These are phyloP conservation scores for Chaetomium olivaceum DNA, from an alignment of 2,329 filamentous ascomycete species.

Conservation along the genomic window DNA sequence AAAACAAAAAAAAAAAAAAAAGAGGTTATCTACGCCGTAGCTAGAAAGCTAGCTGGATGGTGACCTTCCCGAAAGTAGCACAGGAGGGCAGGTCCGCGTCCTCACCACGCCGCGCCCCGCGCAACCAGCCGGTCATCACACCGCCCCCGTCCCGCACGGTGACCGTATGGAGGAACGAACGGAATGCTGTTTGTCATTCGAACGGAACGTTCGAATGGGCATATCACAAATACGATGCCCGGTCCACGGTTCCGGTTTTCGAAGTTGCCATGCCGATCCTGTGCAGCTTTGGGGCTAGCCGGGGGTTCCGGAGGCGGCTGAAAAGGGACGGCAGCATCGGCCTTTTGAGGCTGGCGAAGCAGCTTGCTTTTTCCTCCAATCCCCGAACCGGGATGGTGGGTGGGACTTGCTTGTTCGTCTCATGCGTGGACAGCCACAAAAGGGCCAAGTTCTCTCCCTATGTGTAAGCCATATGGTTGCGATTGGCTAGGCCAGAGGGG, in stretches of 20 bases:
- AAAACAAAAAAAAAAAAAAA: too few relatives aligned
- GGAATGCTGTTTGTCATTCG: not conserved
- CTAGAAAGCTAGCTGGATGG: not conserved
- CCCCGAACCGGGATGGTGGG: not conserved
- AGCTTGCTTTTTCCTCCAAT: not conserved
- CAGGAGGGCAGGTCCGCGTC: not conserved
- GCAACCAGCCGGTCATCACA: constrained; percentile 6
- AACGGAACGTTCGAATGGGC: not conserved
- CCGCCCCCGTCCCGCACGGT: not conserved
- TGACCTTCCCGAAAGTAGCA: not conserved
- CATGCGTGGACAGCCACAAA: not conserved
- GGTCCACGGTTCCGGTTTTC: not conserved
- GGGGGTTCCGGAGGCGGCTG: not conserved
- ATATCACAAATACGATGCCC: not conserved
- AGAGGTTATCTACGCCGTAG: not conserved
- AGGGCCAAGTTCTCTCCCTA: not conserved
- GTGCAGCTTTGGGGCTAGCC: not conserved
- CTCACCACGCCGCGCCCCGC: not conserved
- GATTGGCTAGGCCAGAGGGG: not conserved
- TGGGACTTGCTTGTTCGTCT: not conserved
- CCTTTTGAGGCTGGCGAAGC: not conserved
- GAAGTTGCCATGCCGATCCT: not conserved
- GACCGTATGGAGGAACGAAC: not conserved
- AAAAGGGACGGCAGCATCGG: not conserved
- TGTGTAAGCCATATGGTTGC: not conserved